Conservation (phyloP, 2,329 filamentous ascomycete genomes). For the Ophiostoma tasmaniense region DNA sequence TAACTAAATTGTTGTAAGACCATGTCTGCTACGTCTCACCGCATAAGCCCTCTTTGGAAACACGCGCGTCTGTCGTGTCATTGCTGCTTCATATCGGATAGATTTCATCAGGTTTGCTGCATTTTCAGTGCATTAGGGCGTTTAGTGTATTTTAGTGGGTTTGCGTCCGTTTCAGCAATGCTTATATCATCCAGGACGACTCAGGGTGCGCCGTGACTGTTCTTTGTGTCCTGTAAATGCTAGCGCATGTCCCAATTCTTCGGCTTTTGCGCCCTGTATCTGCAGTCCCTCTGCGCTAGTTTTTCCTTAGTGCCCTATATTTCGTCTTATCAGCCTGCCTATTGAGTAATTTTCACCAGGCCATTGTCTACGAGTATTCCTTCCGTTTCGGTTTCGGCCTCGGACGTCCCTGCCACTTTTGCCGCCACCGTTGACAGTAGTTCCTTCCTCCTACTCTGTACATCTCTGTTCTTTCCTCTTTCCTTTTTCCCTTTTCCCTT, state of each 20-base stretch:
- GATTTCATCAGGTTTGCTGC: not conserved
- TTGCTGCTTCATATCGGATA: not conserved
- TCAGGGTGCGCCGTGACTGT: not conserved
- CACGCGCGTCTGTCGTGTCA: not conserved
- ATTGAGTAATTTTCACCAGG: not conserved
- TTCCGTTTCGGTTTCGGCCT: not conserved
- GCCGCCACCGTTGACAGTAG: not conserved
- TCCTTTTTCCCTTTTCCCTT: not conserved
- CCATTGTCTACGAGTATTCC: not conserved
- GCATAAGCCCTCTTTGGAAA: not conserved
- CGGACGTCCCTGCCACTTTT: not conserved
- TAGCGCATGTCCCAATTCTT: not conserved
- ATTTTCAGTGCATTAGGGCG: not conserved
- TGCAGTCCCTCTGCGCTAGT: not conserved
- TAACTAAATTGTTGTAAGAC: not conserved
- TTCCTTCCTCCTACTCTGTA: not conserved
- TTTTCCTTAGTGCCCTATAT: not conserved
- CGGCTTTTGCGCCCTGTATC: not conserved
- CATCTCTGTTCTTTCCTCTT: constrained; percentile 2
- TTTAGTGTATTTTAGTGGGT: not conserved
- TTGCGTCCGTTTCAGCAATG: not conserved
- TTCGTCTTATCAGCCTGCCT: not conserved
- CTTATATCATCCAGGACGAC: not conserved
- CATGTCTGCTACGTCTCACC: not conserved
- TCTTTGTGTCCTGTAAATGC: not conserved